phyloP scores from a whole-genome alignment of 106 monocot species.

The Apostasia ramifera region DNA sequence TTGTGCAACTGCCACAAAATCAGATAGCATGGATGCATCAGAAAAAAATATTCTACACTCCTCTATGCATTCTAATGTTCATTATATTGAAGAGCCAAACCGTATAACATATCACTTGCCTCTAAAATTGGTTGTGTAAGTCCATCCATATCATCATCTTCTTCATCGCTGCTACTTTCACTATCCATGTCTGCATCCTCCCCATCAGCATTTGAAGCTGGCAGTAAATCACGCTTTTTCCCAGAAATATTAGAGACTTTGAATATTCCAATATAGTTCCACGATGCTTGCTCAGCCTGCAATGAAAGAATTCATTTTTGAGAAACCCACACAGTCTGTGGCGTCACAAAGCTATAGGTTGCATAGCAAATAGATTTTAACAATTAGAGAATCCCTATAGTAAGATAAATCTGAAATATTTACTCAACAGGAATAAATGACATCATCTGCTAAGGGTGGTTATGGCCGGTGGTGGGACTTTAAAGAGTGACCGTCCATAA shows the following conservation, averaged over 20 bases:
- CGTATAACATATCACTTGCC: slow-evolving; percentile 12
- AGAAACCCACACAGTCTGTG: no score
- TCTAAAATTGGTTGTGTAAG: slow-evolving; percentile 59
- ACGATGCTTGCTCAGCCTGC: slow-evolving; percentile 75
- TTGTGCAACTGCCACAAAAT: slow-evolving; percentile 50
- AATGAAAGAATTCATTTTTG: neutral
- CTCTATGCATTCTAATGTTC: neutral
- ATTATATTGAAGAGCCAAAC: neutral
- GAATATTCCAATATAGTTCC: slow-evolving; percentile 87
- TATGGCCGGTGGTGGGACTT: no score
- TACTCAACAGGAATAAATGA: no score
- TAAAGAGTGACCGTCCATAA: no score
- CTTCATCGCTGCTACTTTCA: slow-evolving; percentile 81
- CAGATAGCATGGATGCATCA: neutral
- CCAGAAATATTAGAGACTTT: slow-evolving; percentile 90
- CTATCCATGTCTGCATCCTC: slow-evolving; percentile 56
- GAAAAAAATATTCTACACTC: neutral
- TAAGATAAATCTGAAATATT: no score
- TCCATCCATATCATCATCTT: slow-evolving; percentile 40
- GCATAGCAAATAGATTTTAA: no score
- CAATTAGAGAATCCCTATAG: no score
- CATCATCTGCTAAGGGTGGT: no score
- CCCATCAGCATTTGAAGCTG: slow-evolving; percentile 34
- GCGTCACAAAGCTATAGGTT: no score
- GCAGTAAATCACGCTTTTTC: slow-evolving; percentile 71